These are phyloP conservation scores for Penicillium paradoxum DNA, from an alignment of 495 filamentous ascomycete genomes.

Conservation along the genomic window DNA sequence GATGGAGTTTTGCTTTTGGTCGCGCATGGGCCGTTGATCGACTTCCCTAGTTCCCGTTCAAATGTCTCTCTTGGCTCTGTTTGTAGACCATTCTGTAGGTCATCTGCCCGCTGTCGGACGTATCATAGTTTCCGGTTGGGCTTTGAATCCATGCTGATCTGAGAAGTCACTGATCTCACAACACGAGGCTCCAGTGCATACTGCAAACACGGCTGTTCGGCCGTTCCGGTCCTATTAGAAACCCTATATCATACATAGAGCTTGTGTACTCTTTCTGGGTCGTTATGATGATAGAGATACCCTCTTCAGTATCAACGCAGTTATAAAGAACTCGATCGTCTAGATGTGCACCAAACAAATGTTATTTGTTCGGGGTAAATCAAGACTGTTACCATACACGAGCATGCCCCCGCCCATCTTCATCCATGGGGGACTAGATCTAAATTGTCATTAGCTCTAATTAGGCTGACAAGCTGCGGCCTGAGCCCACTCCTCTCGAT, in stretches of 20 bases:
- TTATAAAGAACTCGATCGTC: background rate
- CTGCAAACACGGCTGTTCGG: slow-evolving; percentile 17
- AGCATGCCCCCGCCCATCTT: slow-evolving; percentile 4
- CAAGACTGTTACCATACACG: background rate
- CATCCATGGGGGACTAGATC: slow-evolving; percentile 13
- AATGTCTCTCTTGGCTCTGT: slow-evolving; percentile 23
- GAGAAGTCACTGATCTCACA: slow-evolving; percentile 4
- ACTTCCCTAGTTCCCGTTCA: slow-evolving; percentile 30
- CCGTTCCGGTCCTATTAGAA: slow-evolving; percentile 5
- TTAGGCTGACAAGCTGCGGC: slow-evolving; percentile 22
- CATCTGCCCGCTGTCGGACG: slow-evolving; percentile 25
- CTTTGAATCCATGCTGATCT: background rate
- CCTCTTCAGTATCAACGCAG: background rate
- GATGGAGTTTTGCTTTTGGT: background rate
- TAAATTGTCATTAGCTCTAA: slow-evolving; percentile 7
- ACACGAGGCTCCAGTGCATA: slow-evolving; percentile 18
- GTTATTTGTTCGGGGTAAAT: background rate
- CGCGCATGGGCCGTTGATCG: slow-evolving; percentile 38
- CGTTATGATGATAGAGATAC: too few species aligned
- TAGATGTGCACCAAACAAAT: background rate
- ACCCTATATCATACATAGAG: background rate
- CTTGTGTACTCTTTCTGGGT: background rate
- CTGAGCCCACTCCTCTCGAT: slow-evolving; percentile 14
- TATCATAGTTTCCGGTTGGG: background rate
- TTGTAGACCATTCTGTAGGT: slow-evolving; percentile 12